Evolutionary conservation across 164 flowering plant species (phyloP).

Genomic region (Nelumbo lutea): DNA sequence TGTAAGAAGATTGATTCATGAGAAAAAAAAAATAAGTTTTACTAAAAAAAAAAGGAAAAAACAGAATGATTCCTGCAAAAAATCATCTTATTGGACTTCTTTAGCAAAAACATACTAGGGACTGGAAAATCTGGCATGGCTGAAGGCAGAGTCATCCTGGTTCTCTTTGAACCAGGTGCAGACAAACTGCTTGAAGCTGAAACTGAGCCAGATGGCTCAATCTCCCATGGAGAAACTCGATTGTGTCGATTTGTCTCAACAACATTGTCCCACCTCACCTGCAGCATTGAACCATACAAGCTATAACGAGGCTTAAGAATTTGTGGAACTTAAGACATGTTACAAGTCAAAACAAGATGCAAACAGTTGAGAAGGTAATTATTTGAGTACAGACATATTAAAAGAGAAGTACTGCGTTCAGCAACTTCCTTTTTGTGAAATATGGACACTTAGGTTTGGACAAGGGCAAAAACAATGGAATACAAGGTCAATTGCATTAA

Average conservation of each 20-base stretch:
- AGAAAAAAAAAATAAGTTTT: no score
- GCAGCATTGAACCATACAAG: slow-evolving; percentile 14
- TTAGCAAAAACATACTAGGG: slow-evolving; percentile 40
- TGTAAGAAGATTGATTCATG: slow-evolving; percentile 13
- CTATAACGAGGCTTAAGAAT: no score
- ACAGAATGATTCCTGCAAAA: no score
- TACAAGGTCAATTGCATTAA: no score
- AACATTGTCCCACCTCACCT: slow-evolving; percentile 94
- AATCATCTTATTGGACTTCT: background rate
- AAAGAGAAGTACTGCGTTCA: no score
- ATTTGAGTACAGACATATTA: no score
- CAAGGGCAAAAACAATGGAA: no score
- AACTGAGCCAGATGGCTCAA: slow-evolving; percentile 61
- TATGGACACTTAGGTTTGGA: no score
- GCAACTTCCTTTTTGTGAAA: no score
- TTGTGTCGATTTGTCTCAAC: slow-evolving; percentile 42
- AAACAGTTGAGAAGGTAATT: no score
- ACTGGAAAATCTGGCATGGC: slow-evolving; percentile 46
- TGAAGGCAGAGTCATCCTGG: slow-evolving; percentile 49
- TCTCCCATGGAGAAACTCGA: slow-evolving; percentile 97
- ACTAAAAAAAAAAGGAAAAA: background rate
- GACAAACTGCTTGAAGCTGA: slow-evolving; percentile 39
- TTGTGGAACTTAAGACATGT: no score
- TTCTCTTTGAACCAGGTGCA: slow-evolving; percentile 57
- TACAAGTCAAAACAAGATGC: no score